Evolutionary conservation across 139 green algal genomes (phyloP), one percentile per base, ranked within the genome.

Genomic region (Auxenochlorella pyrenoidosa): DNA sequence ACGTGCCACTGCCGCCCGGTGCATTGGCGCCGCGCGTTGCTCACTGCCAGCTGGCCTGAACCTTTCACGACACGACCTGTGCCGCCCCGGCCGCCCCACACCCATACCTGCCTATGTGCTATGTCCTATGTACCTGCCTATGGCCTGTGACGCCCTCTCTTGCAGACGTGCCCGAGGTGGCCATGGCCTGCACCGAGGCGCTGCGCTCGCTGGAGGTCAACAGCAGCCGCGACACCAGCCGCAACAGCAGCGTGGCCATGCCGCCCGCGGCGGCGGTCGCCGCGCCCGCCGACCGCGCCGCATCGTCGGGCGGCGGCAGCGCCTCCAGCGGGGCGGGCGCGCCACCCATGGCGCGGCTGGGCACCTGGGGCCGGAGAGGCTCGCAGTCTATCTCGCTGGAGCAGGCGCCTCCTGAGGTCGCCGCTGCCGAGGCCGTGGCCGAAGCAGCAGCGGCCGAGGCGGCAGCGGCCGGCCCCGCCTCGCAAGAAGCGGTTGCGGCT

Each of bases 181-280:
- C 85, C 3, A 30, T 88, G 63, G 85, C 85, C 0, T 68, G 60
- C n/a, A 84, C 60, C 28, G 76, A 88, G 60, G 85, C 85, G 22
- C 85, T 88, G 22, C 76, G 85, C n/a, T 58, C 76, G 5, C 75
- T 88, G 0, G 85, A 88, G 43, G 85, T 70, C 16, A 78, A 88
- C 85, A 77, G 60, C 80, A 85, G 80, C 80, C 80, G 80, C 21
- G 43, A 22, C 80, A 54, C 51, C 76, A 70, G 47, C 76, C 76
- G 76, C 26, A 16, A 41, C 44, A 65, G 36, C 58, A 84, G 58
- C 58, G 40, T 10, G 16, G 24, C 58, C 16, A 36, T 15, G 43
- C 75, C 26, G 75, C 32, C 75, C 22, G 30, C 6, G 40, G 70
- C 70, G 34, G 70, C 28, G 32, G 30, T 6, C 2, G 24, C 63